Evolutionary conservation across 2,329 filamentous ascomycete species (phyloP), one percentile per base, ranked within the genome.

Genomic region (Chrysoporthe cubensis): DNA sequence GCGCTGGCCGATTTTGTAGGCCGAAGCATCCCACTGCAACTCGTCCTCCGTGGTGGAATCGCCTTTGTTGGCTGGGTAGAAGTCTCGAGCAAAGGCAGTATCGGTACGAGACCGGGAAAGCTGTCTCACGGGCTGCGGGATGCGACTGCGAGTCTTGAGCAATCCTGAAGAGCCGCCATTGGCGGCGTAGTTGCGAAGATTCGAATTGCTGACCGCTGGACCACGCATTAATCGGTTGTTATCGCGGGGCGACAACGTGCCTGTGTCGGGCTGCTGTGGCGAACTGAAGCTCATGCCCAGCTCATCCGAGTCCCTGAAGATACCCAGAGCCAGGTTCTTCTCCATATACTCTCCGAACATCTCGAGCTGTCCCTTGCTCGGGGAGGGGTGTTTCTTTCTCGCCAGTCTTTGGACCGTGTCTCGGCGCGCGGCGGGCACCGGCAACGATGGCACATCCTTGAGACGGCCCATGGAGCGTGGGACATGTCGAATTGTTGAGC

Each of bases 341-440:
- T 72, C 69, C 54, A 71, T 70, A 26, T 61, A 68, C 32, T 67
- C 64, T 14, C 68, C 46, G 34, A 82, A 72, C n/a, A 77, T 72
- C 61, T 81, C 76, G 32, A 83, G 72, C 11, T 76, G 77, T 42
- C 75, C 73, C 67, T 82, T 82, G 73, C 78, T 81, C 2, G 81
- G 81, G 2, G 81, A 83, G 6, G 81, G 81, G 50, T 83, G 81
- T 66, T 83, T 83, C 74, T 83, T 83, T 18, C 57, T 48, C 18
- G 65, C 54, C 14, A 66, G 21, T 3, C 40, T 32, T 14, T 48
- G 59, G 3, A 16, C 40, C 18, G 37, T 62, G 16, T 37, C 52
- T 3, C 62, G 62, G 26, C 54, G 44, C 14, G 50, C 57, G 14
- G 50, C 46, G 9, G 64, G 59, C 44, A 59, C 26, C 11, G 62